Evolutionary conservation across 2,329 filamentous ascomycete species (phyloP), one percentile per base, ranked within the genome.

Genomic region (Fusarium nematophilum): DNA sequence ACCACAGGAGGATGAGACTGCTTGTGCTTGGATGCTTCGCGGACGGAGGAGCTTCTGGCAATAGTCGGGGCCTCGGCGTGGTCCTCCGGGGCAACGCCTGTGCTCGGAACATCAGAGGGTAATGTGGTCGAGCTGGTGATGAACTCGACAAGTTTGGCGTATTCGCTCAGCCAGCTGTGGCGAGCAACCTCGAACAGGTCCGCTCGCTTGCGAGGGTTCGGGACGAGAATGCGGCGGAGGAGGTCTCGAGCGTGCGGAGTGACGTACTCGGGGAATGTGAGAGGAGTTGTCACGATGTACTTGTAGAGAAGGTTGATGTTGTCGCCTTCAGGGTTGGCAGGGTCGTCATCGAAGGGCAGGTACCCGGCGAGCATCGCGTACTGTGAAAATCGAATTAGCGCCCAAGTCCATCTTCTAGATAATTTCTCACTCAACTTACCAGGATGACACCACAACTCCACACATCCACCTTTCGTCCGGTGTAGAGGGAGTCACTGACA

Each of bases 231-330:
- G 47, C 95, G 88, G 57, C 95, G 89, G 39, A 99, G 81, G 1
- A 99, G 84, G 75, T 99, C 95, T 69, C 95, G 86, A 17, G 95
- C 94, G 75, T 99, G 95, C 7, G 95, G 95, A 7, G 95, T 97
- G 66, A 99, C 95, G 73, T 98, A 98, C 87, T 99, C 95, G 59
- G 95, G 95, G 75, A 99, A 99, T 4, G 94, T 98, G 34, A 99
- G 85, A 29, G 94, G 93, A 1, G 95, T 99, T 50, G 92, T 96
- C 56, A 97, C 94, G 68, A 99, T 99, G 78, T 99, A 99, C 79
- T 98, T 98, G 84, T 99, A 99, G 23, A 99, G 83, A 9, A 99
- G 84, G 74, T 99, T 99, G 80, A 99, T 99, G 74, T 99, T 99
- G 75, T 99, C 95, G 65, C 95, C 95, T 77, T 99, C 95, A 3